Evolutionary conservation across 2,329 filamentous ascomycete genomes (phyloP), one percentile per base, ranked within the genome.

Genomic region (Amauroascus verrucosus): DNA sequence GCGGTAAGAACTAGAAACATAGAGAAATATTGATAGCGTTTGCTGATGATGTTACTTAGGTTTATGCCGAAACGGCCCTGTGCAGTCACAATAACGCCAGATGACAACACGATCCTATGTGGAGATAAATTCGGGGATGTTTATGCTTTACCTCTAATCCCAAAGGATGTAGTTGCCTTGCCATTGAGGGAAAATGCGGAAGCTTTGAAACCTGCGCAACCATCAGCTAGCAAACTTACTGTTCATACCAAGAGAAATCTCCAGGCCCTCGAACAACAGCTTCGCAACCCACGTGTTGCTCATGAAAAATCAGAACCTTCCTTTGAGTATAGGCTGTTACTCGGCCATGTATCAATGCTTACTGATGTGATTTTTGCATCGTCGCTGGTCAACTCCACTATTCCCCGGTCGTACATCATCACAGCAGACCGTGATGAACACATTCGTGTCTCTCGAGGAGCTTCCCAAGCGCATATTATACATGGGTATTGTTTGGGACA

Each of bases 101-200:
- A 90, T 64, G 77, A 81, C 57, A 75, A 77, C 41, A 86, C 82
- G 7, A 87, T 98, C 58, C 71, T 97, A 54, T 83, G 81, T 57
- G 91, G 83, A 50, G 93, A 98, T 74, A 98, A 98, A 69, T 97
- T 97, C 64, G 93, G 93, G 59, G 93, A 98, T 67, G 91, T 96
- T 56, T 97, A 95, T 70, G 80, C 86, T 9, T 71, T 98, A 6
- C 91, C 93, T 13, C 75, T 97, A 2, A 67, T 88, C 43, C 69
- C 67, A 6, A 64, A 62, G 26, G 62, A 65, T 22, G 57, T 62
- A 61, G 56, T 64, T 53, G 70, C 72, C 26, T 67, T 65, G 35
- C 69, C 75, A 11, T 62, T 67, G 63, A 55, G 41, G 33, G 16
- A 56, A 56, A 33, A 38, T 51, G 6, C 56, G 57, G 51, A 60